Evolutionary conservation across 164 flowering plant species (phyloP).

Genomic region (Sextonia rubra): DNA sequence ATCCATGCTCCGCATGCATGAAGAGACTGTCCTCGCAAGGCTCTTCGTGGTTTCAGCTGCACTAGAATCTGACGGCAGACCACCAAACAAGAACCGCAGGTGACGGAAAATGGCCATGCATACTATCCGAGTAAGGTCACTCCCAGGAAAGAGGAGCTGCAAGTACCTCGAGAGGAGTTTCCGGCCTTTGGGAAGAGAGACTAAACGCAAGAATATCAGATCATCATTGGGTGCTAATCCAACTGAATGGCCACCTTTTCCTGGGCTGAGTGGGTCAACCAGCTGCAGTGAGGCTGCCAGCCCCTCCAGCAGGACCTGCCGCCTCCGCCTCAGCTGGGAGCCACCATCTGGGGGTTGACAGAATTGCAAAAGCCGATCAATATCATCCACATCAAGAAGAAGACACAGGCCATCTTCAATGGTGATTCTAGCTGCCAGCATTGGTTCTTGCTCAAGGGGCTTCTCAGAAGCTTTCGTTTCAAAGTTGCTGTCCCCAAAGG

Average conservation of each 20-base stretch:
- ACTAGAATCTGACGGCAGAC: constrained; percentile 51
- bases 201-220: constrained; percentile 71
- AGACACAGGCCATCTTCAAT: constrained; percentile 85
- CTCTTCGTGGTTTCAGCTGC: constrained; percentile 50
- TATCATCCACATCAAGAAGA: constrained; percentile 90
- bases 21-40: constrained; percentile 53
- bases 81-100: constrained; percentile 83
- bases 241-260: constrained; percentile 47
- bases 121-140: constrained; percentile 72
- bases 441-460: constrained; percentile 92
- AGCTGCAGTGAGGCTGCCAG: constrained; percentile 85
- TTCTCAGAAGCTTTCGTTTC: constrained; percentile 60
- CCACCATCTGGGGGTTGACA: constrained; percentile 83
- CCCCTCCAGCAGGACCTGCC: constrained; percentile 70
- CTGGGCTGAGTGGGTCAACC: constrained; percentile 68
- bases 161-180: constrained; percentile 70
- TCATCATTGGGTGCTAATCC: constrained; percentile 58
- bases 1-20: constrained; percentile 68
- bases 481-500: constrained; percentile 30
- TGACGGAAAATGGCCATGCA: constrained; percentile 95
- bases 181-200: constrained; percentile 84
- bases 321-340: constrained; percentile 54
- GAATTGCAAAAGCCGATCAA: constrained; percentile 68
- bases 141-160: constrained; percentile 67
- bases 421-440: constrained; percentile 89